Base-by-base conservation (phyloP, 352 stramenopile genomes). In the Achlya hypogyna region DNA sequence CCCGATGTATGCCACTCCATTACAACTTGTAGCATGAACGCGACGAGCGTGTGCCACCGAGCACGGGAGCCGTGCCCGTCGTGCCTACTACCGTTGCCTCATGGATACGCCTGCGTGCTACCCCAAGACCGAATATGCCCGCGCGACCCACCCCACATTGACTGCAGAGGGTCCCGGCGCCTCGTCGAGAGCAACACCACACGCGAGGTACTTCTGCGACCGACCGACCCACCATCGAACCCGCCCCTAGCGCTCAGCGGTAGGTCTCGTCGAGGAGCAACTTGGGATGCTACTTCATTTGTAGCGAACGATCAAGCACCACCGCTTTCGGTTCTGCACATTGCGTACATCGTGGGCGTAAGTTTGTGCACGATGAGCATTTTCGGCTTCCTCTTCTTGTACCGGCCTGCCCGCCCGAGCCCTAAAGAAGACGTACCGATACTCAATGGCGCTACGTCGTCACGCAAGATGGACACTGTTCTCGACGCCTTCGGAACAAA, bases 321-420 rank as follows among this genome's bases (percentile, higher is more conserved):
- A 18, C 38, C 38, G 38, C n/a, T 64, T 5, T 51, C 54, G 25
- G 34, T 22, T 4, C 45, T 64, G 32, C 54, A 64, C 40, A 51
- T 64, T 10, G 54, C 20, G 18, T 64, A 64, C 54, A 64, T 64
- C 23, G 38, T 64, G 35, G 54, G 54, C 18, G 35, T 64, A 6
- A 52, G 35, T 4, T 16, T 64, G 14, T 64, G 54, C 38, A 38
- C 54, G 40, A 25, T 64, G 18, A 38, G 54, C 14, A 64, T 64
- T 38, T 25, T 38, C 18, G 54, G n/a, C 32, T 64, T 64, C 29
- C 54, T 64, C 54, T 64, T 64, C 35, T 23, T 64, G 18, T 31
- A 64, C 10, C 32, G 25, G 6, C 32, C 53, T 2, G 35, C 53
- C 8, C 27, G 35, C 31, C 31, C 35, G 8, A 34, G 35, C 14